Evolutionary conservation across 768 basidiomycete genomes (phyloP).

Genomic region (Sistotremastrum suecicum): DNA sequence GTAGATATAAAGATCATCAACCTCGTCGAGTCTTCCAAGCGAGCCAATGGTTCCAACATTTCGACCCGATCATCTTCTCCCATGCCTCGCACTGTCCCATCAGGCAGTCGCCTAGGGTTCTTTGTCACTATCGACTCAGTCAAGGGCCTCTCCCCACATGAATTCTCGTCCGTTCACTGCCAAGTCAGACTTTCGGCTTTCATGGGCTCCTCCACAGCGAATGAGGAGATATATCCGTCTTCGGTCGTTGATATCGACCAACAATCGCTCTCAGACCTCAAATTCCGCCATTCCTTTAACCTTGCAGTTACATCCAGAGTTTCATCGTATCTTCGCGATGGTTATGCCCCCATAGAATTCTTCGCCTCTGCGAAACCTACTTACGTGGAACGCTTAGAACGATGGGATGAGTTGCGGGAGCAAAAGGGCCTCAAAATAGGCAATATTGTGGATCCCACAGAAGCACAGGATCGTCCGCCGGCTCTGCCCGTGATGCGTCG

Average conservation of each 20-base stretch:
- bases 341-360: slow-evolving; percentile 81
- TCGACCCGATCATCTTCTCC: slow-evolving; percentile 71
- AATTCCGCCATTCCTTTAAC: slow-evolving; percentile 72
- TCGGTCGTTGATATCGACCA: slow-evolving; percentile 57
- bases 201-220: slow-evolving; percentile 48
- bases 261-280: slow-evolving; percentile 62
- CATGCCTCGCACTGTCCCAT: slow-evolving; percentile 45
- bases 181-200: slow-evolving; percentile 85
- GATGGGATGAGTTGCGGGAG: slow-evolving; percentile 91
- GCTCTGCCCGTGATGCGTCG: slow-evolving; percentile 68
- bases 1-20: slow-evolving; percentile 73
- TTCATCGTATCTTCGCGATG: slow-evolving; percentile 52
- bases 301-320: slow-evolving; percentile 65
- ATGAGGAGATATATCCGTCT: slow-evolving; percentile 79
- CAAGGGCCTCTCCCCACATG: slow-evolving; percentile 79
- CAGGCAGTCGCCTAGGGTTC: slow-evolving; percentile 75
- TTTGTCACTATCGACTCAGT: slow-evolving; percentile 76
- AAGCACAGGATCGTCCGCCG: slow-evolving; percentile 26
- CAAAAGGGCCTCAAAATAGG: slow-evolving; percentile 26
- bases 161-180: slow-evolving; percentile 74
- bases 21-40: slow-evolving; percentile 44
- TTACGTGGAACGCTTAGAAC: slow-evolving; percentile 78
- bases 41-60: slow-evolving; percentile 43
- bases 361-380: slow-evolving; percentile 72
- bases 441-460: slow-evolving; percentile 17